Conservation (phyloP, 805 yeast species). For the Phaffomyces thermotolerans region DNA sequence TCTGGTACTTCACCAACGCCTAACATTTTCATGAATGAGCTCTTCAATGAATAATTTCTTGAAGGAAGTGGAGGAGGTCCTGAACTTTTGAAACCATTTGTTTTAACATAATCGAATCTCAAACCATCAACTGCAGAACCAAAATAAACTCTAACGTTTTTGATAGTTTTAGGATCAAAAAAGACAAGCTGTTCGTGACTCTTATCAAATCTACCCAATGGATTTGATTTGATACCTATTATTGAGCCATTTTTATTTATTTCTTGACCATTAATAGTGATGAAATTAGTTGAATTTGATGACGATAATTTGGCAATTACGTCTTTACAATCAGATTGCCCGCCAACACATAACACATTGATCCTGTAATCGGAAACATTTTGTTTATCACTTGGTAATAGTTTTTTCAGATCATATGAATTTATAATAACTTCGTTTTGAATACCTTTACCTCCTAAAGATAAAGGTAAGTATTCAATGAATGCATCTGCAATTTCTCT, state of each 20-base stretch:
- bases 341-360: conserved; percentile 52
- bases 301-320: conserved; percentile 32
- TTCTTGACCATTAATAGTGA: conserved; percentile 26
- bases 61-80: conserved; percentile 39
- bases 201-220: conserved; percentile 24
- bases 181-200: conserved; percentile 24
- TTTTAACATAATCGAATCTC: conserved; percentile 31
- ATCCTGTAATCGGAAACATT: conserved; percentile 33
- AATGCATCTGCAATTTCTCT: conserved; percentile 38
- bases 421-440: conserved; percentile 44
- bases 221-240: conserved; percentile 32
- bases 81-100: conserved; percentile 7
- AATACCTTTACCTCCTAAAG: conserved; percentile 55
- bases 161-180: conserved; percentile 33
- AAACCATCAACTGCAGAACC: conserved; percentile 84
- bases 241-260: conserved; percentile 24
- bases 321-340: conserved; percentile 46
- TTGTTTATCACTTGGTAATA: conserved; percentile 27
- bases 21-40: conserved; percentile 4
- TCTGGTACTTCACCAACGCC: neutral
- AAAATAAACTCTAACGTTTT: conserved; percentile 56
- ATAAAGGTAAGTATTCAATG: conserved; percentile 51
- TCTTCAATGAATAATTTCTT: conserved; percentile 32
- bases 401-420: conserved; percentile 35
- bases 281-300: conserved; percentile 8